Evolutionary conservation across 345 rosid species (phyloP).

Genomic region (Noccaea bulbosa): DNA sequence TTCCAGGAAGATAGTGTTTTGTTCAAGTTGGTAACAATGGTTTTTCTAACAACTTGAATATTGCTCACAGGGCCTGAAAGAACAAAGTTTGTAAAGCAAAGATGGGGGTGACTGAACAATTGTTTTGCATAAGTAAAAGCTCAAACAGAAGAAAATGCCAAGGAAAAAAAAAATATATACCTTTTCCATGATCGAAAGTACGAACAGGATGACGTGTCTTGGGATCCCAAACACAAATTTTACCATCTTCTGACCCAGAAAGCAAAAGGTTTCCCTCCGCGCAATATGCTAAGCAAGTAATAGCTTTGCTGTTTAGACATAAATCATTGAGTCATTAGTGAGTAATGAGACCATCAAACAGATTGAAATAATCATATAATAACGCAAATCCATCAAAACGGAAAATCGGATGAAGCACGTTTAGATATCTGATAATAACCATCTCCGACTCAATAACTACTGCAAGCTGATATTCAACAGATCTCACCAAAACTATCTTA

Average conservation of each 20-base stretch:
- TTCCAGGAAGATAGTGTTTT: slow-evolving; percentile 53
- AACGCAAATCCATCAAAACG: neutral
- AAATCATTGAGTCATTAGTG: slow-evolving; percentile 9
- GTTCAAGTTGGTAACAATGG: slow-evolving; percentile 36
- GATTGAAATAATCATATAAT: no score
- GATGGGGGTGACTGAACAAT: neutral
- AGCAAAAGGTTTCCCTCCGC: slow-evolving; percentile 59
- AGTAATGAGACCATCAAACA: neutral
- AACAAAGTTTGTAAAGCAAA: neutral
- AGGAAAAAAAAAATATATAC: slow-evolving; percentile 41
- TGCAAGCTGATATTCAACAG: slow-evolving; percentile 3
- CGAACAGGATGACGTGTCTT: slow-evolving; percentile 52
- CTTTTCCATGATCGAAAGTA: slow-evolving; percentile 64
- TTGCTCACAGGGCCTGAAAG: slow-evolving; percentile 70
- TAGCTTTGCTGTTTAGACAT: slow-evolving; percentile 61
- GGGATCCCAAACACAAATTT: slow-evolving; percentile 69
- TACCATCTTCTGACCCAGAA: slow-evolving; percentile 85
- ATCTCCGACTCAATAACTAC: slow-evolving; percentile 18
- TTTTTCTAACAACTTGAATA: slow-evolving; percentile 57
- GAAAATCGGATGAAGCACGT: slow-evolving; percentile 16
- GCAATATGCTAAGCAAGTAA: slow-evolving; percentile 74
- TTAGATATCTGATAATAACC: neutral
- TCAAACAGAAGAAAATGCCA: slow-evolving; percentile 1
- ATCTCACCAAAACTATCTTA: neutral
- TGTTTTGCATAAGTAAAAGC: slow-evolving; percentile 1